Evolutionary conservation across 2,329 filamentous ascomycete species (phyloP).

Genomic region (Aspergillus transmontanensis): DNA sequence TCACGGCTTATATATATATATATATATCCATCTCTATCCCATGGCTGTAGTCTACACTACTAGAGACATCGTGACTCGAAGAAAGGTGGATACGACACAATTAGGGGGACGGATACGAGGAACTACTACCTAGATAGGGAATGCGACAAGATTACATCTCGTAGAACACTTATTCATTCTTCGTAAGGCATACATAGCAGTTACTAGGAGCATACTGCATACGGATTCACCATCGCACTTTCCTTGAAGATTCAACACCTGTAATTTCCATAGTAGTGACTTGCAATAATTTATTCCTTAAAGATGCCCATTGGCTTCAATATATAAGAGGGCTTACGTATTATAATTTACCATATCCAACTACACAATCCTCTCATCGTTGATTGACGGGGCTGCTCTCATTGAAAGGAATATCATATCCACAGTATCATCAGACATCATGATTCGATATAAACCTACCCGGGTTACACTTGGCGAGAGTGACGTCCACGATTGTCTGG

Average conservation of each 20-base stretch:
- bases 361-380: background rate
- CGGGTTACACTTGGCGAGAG: background rate
- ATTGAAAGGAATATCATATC: background rate
- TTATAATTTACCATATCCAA: background rate
- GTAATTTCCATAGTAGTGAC: background rate
- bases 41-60: background rate
- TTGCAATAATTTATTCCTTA: background rate
- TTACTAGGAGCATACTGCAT: background rate
- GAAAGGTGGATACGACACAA: background rate
- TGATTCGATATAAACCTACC: constrained; percentile 1
- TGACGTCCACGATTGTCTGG: background rate
- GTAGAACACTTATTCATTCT: background rate
- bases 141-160: background rate
- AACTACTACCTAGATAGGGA: background rate
- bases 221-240: background rate
- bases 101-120: background rate
- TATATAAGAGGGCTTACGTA: background rate
- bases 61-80: background rate
- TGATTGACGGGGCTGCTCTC: background rate
- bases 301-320: background rate
- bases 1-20: background rate
- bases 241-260: background rate
- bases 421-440: background rate
- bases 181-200: background rate
- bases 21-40: background rate